These are phyloP conservation scores for Alternaria novae-zelandiae DNA, from an alignment of 2,329 filamentous ascomycete species.

Conservation along the genomic window DNA sequence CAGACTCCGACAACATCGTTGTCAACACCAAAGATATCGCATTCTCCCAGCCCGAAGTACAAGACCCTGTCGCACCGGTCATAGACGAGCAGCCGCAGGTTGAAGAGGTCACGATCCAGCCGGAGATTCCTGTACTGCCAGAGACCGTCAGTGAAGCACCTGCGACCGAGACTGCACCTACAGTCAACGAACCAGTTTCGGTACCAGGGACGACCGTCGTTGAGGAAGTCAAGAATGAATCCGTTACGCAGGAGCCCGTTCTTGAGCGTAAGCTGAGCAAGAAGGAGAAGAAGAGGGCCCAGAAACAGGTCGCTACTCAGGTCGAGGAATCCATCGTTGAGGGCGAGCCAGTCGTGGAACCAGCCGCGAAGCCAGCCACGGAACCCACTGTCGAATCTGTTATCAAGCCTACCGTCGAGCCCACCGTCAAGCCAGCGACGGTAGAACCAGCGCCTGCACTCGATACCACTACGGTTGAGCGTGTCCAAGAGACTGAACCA, in stretches of 20 bases:
- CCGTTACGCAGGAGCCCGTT: conserved; percentile 18
- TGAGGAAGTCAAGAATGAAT: conserved; percentile 2
- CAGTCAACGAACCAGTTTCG: neutral
- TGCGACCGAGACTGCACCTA: conserved; percentile 1
- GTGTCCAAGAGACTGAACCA: neutral
- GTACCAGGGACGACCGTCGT: neutral
- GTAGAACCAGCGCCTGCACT: neutral
- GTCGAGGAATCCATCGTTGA: conserved; percentile 16
- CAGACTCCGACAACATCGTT: conserved; percentile 1
- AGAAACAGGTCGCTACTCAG: conserved; percentile 25
- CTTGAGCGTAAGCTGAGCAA: conserved; percentile 42
- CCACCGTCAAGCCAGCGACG: neutral
- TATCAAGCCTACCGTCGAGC: neutral
- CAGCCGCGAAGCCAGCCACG: neutral
- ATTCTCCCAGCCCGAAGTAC: neutral
- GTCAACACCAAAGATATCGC: neutral
- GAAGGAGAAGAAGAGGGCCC: conserved; percentile 42
- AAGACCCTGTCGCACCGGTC: neutral
- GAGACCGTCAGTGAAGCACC: conserved; percentile 2
- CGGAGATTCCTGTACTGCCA: neutral
- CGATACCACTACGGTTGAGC: neutral
- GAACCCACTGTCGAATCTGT: neutral
- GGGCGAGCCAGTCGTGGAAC: neutral
- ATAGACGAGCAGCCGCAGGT: neutral
- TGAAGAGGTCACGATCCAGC: neutral